Evolutionary conservation across 768 basidiomycete genomes (phyloP), one percentile per base, ranked within the genome.

Genomic region (Solioccasus polychromus): DNA sequence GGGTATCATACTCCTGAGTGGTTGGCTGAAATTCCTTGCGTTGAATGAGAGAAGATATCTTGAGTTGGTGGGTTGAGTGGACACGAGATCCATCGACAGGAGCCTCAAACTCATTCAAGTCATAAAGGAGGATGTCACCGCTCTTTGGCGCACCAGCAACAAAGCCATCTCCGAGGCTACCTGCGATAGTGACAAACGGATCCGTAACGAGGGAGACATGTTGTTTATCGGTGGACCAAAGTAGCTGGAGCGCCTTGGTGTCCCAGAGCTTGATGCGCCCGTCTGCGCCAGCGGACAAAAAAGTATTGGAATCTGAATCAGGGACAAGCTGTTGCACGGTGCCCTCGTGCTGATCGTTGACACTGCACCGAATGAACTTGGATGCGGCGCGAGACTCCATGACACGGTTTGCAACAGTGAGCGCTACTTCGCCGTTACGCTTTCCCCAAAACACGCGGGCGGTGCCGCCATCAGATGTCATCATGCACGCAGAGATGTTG

Each of bases 251-350:
- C 4, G 66, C 67, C 52, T 73, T 77, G 14, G 74, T 66, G 46
- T 84, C 76, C 90, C 90, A 92, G 3, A 92, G 50, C 60, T 90
- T 92, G 52, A 88, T 73, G 19, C 68, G 64, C 0, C 87, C 87
- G 52, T 91, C 87, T 2, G 68, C 59, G 5, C 77, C 80, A 2
- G 69, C 81, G 5, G 81, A 84, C 29, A 79, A 63, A 30, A 80
- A 72, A 2, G 57, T 57, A 7, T 57, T 51, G 1, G 58, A 60
- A 14, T 36, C 48, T 15, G 64, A 60, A 47, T 76, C 74, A 74
- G 83, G 88, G 4, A 73, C 58, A 5, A 78, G 70, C 48, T 83
- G 76, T 9, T 72, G 55, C 4, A 91, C 81, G 0, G 67, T 59
- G 6, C 79, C 82, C n/a, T 73, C 69, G 50, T 92, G 90, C 39